A percentile compares a stretch with the other conserved stretches of the same genome.
These are phyloP conservation scores for Luzula sylvatica DNA, from an alignment of 176 grass and related monocot species.

Conservation along the genomic window DNA sequence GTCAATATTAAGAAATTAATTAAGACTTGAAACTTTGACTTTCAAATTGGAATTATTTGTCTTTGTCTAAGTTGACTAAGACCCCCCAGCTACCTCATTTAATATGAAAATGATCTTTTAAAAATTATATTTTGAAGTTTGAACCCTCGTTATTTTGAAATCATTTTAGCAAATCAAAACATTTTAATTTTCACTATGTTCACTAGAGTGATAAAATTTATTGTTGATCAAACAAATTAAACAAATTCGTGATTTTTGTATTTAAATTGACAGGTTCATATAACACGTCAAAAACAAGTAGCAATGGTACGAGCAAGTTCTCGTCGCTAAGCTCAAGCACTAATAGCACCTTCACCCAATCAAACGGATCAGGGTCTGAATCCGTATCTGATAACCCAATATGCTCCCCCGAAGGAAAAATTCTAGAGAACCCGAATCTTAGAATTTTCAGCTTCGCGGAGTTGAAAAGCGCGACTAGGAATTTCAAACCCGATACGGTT, in stretches of 20 bases:
- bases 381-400: conserved; percentile 12
- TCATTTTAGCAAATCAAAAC: background rate
- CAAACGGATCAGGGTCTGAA: conserved; percentile 17
- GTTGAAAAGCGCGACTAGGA: conserved; percentile 49
- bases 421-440: conserved; percentile 65
- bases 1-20: background rate
- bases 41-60: background rate
- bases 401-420: conserved; percentile 28
- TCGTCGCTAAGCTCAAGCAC: conserved; percentile 34
- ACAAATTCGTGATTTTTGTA: background rate
- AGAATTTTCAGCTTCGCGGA: conserved; percentile 67
- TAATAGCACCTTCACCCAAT: conserved; percentile 31
- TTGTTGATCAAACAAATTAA: background rate
- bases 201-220: background rate
- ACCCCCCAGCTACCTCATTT: background rate
- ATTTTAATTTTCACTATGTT: background rate
- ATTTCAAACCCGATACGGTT: conserved; percentile 49
- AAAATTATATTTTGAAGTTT: background rate
- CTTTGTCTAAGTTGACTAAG: background rate
- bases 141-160: background rate
- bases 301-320: conserved; percentile 61
- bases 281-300: conserved; percentile 45
- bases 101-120: background rate
- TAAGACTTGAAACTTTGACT: conserved; percentile 18
- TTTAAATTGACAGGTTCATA: conserved; percentile 28